A percentile compares a stretch with the other conserved stretches of the same genome.
phyloP scores from a whole-genome alignment of 257 asterid species.

The Mitragyna speciosa region DNA sequence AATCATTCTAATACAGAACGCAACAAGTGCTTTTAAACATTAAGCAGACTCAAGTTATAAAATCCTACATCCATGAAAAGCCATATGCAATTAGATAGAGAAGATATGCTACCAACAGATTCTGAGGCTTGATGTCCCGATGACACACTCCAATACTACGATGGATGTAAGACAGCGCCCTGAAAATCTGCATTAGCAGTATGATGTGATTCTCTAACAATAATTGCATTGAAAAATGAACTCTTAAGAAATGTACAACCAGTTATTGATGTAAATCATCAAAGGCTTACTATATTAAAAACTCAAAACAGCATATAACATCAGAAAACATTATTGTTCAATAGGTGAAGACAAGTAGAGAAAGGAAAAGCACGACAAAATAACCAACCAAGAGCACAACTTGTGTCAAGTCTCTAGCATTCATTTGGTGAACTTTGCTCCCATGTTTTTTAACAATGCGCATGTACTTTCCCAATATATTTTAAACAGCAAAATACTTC shows the following conservation, averaged over 20 bases:
- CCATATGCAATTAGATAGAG: slow-evolving; percentile 2
- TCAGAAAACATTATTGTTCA: not conserved
- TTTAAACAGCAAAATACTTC: not conserved
- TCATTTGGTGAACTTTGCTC: not conserved
- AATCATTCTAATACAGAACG: not conserved
- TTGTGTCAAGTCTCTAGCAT: not conserved
- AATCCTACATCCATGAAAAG: not conserved
- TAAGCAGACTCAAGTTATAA: not conserved
- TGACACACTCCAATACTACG: slow-evolving; percentile 87
- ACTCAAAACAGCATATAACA: not conserved
- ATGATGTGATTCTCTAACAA: slow-evolving; percentile 6
- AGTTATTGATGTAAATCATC: not conserved
- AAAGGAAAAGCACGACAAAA: not conserved
- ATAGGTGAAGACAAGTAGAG: not conserved
- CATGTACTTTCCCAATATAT: not conserved
- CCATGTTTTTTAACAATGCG: not conserved
- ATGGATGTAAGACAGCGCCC: slow-evolving; percentile 92
- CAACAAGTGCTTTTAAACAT: not conserved
- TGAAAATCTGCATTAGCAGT: slow-evolving; percentile 67
- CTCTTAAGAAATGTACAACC: not conserved
- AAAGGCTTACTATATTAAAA: not conserved
- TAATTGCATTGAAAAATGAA: not conserved
- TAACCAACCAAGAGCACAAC: not conserved
- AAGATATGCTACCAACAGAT: slow-evolving; percentile 64
- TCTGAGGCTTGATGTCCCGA: slow-evolving; percentile 98